Base-by-base conservation (phyloP, 2,329 filamentous ascomycete species). In the Venturia oleaginea region DNA sequence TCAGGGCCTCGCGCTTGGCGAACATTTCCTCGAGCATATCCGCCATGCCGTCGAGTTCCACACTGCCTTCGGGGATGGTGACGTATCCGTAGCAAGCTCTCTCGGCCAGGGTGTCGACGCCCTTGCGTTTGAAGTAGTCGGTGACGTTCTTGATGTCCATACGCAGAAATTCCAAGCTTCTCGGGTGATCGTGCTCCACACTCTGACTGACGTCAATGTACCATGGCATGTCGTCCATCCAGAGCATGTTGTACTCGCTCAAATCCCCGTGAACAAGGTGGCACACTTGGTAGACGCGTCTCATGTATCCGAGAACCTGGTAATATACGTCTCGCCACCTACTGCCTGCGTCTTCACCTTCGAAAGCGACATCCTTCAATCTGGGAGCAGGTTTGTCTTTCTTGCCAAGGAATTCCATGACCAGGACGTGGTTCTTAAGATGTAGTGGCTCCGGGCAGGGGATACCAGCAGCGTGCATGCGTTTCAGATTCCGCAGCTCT, bases 121-220 rank as follows among this genome's bases (percentile, higher is more conserved):
- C 89, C 74, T 96, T 88, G 24, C 90, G 84, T 37, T 86, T 82
- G 84, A 97, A 99, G 77, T 96, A 99, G 75, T 96, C 91, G 27
- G 86, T 89, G 1, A 96, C 86, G 72, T 99, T 99, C 81, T 97
- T 97, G 76, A 99, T 92, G 73, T 99, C 94, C 92, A 97, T 97
- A 40, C 94, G 87, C 70, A 99, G 77, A 73, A 99, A 99, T 74
- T 97, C 93, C 37, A 96, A 82, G 2, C 90, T 93, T 65, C 91
- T 85, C 0, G 94, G 94, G 75, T 99, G 94, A 70, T 97, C 93
- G 69, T 95, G 92, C 79, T 97, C 95, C 24, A 99, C 94, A 72
- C 90, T 94, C 78, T 99, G 94, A 64, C 91, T 96, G 54, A 99
- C 94, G 76, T 99, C 94, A 75, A 99, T 99, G 71, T 99, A 89